phyloP scores from a whole-genome alignment of 129 eudicot genomes.

The Scalesia atractyloides region DNA sequence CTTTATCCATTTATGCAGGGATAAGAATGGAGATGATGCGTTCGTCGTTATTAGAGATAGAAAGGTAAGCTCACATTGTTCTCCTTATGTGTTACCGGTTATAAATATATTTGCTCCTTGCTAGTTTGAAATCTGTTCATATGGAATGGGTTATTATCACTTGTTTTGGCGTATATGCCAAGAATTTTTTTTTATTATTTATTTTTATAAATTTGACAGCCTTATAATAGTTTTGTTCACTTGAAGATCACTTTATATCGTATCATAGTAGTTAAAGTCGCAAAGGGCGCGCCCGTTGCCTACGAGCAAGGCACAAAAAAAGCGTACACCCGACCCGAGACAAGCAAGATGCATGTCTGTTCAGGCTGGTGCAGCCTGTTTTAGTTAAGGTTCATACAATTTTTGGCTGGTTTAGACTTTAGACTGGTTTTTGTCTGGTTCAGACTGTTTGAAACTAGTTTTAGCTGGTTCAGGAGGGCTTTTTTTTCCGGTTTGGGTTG shows the following conservation, averaged over 20 bases:
- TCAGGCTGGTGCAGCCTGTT: too few relatives aligned
- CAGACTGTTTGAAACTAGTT: too few relatives aligned
- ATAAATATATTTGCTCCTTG: not conserved
- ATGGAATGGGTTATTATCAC: not conserved
- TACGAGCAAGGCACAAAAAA: too few relatives aligned
- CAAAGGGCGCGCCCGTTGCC: too few relatives aligned
- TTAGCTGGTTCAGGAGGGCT: too few relatives aligned
- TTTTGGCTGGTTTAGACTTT: too few relatives aligned
- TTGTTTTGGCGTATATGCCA: constrained; percentile 6
- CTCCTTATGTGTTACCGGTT: not conserved
- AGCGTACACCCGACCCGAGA: too few relatives aligned
- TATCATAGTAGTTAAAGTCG: too few relatives aligned
- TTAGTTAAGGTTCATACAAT: too few relatives aligned
- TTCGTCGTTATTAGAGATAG: constrained; percentile 49
- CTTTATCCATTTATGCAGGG: constrained; percentile 36
- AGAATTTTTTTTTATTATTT: not conserved
- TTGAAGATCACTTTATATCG: not conserved
- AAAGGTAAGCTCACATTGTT: constrained; percentile 42
- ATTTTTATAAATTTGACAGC: not conserved
- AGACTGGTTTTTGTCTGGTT: too few relatives aligned
- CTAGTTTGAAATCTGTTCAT: not conserved
- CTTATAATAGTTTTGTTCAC: not conserved
- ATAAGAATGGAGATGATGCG: constrained; percentile 49
- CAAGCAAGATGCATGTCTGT: too few relatives aligned
- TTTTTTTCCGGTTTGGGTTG: too few relatives aligned